These are phyloP conservation scores for Leptosphaerulina australis DNA, from an alignment of 2,329 filamentous ascomycete genomes.

Conservation along the genomic window DNA sequence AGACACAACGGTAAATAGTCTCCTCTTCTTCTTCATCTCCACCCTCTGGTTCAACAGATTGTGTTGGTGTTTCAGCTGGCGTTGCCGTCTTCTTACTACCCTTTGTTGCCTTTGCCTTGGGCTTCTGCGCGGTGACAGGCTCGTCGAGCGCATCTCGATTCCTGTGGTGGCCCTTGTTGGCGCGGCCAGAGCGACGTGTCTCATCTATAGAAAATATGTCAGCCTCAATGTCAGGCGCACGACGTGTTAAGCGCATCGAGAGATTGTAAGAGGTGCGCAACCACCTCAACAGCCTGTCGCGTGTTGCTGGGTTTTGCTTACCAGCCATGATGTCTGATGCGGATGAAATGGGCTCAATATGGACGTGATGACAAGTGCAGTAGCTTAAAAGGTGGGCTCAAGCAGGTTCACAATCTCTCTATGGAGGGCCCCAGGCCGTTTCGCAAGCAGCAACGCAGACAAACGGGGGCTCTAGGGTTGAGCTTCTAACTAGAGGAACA, in stretches of 20 bases:
- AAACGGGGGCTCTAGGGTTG: slow-evolving; percentile 25
- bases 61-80: slow-evolving; percentile 46
- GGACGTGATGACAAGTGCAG: slow-evolving; percentile 36
- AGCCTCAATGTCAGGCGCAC: slow-evolving; percentile 28
- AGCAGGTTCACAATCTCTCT: slow-evolving; percentile 47
- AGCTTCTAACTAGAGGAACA: slow-evolving; percentile 37
- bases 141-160: slow-evolving; percentile 67
- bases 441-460: slow-evolving; percentile 29
- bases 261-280: slow-evolving; percentile 10
- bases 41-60: slow-evolving; percentile 52
- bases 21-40: slow-evolving; percentile 56
- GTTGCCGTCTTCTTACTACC: slow-evolving; percentile 14
- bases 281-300: slow-evolving; percentile 17
- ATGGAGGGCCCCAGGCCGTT: slow-evolving; percentile 37
- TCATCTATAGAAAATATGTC: slow-evolving; percentile 63
- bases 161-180: slow-evolving; percentile 97
- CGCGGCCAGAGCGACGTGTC: slow-evolving; percentile 90
- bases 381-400: slow-evolving; percentile 43
- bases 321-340: slow-evolving; percentile 60
- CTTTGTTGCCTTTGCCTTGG: slow-evolving; percentile 43
- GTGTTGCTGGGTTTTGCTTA: slow-evolving; percentile 57
- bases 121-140: slow-evolving; percentile 50
- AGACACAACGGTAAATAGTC: slow-evolving; percentile 90
- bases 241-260: slow-evolving; percentile 19
- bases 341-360: slow-evolving; percentile 37